Evolutionary conservation across 1,139 yeast genomes (phyloP).

Genomic region (Kodamaea derodonti): DNA sequence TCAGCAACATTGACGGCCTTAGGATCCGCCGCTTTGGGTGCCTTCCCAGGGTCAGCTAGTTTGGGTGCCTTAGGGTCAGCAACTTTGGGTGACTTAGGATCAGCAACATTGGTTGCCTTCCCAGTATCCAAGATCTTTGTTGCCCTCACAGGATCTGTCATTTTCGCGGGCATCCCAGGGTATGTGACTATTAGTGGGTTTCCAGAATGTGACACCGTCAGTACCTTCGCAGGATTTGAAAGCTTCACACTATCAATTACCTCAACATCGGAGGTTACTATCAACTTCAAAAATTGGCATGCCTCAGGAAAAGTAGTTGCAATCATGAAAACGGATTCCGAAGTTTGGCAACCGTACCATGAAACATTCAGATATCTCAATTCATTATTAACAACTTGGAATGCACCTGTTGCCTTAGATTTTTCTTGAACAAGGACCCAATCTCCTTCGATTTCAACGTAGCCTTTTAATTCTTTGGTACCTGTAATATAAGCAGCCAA

Average conservation of each 20-base stretch:
- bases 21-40: not conserved
- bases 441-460: not conserved
- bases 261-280: too few relatives aligned
- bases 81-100: not conserved
- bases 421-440: not conserved
- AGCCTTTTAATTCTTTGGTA: not conserved
- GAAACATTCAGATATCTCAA: not conserved
- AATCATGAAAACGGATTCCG: not conserved
- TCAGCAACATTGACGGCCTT: too few relatives aligned
- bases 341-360: not conserved
- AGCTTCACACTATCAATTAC: too few relatives aligned
- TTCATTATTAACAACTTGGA: not conserved
- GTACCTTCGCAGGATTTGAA: too few relatives aligned
- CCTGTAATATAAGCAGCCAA: not conserved
- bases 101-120: constrained; percentile 1
- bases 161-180: too few relatives aligned
- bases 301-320: too few relatives aligned
- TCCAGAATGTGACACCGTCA: too few relatives aligned
- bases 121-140: constrained; percentile 1
- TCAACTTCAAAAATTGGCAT: too few relatives aligned
- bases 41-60: constrained; percentile 1
- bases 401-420: not conserved
- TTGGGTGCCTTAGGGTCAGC: not conserved
- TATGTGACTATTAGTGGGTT: too few relatives aligned
- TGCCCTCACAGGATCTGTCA: too few relatives aligned